Conservation (phyloP, 1,284 basidiomycete genomes). For the Meripilus lineatus region DNA sequence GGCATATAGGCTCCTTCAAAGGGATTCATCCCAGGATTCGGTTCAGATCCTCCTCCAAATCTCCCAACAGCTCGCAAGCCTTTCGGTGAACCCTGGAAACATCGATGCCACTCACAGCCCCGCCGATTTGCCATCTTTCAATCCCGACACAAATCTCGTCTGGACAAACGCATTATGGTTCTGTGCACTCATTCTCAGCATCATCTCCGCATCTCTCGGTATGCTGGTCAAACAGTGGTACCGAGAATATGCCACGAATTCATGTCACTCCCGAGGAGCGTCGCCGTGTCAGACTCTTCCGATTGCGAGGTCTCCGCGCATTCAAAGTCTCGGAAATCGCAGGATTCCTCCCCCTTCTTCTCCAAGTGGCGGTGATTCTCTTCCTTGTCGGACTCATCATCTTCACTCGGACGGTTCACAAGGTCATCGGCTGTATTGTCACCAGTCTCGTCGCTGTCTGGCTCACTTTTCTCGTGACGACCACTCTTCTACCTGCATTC, state of each 20-base stretch:
- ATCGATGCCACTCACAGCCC: not conserved
- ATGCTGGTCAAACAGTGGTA: conserved; percentile 5
- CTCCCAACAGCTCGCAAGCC: not conserved
- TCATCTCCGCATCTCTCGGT: conserved; percentile 5
- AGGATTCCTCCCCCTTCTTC: conserved; percentile 18
- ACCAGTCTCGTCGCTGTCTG: conserved; percentile 7
- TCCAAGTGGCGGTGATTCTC: conserved; percentile 18
- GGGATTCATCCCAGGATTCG: not conserved
- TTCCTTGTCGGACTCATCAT: conserved; percentile 16
- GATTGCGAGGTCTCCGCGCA: conserved; percentile 15
- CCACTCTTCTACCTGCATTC: conserved; percentile 7
- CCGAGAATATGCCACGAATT: conserved; percentile 3
- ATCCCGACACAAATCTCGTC: not conserved
- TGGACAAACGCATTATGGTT: conserved; percentile 2
- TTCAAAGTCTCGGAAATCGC: conserved; percentile 20
- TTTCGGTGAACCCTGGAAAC: not conserved
- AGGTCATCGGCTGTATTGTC: conserved; percentile 6
- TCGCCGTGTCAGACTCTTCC: conserved; percentile 17
- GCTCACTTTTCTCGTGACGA: conserved; percentile 2
- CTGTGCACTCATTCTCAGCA: not conserved
- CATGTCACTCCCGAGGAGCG: not conserved
- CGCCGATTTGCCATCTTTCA: not conserved
- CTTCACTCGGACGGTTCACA: conserved; percentile 14
- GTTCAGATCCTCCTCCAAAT: not conserved
- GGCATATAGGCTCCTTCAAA: not conserved